These are phyloP conservation scores for Nakazawaea wickerhamii DNA, from an alignment of 805 yeast species.

Conservation along the genomic window DNA sequence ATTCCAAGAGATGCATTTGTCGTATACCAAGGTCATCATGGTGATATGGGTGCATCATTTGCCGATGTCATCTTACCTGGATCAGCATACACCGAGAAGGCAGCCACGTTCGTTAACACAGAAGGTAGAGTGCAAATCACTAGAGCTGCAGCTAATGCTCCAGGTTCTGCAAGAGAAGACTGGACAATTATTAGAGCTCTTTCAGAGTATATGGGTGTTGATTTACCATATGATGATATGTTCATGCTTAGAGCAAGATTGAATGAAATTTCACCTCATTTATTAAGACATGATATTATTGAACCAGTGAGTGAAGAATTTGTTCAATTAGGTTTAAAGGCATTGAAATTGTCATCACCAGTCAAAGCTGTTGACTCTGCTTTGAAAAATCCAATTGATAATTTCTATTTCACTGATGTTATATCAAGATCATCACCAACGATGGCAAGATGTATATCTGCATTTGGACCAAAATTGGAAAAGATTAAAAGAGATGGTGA, in stretches of 20 bases:
- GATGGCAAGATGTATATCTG: constrained; percentile 80
- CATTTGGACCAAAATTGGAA: constrained; percentile 63
- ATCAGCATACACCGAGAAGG: constrained; percentile 83
- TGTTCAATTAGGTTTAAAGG: constrained; percentile 51
- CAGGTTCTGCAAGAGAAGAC: constrained; percentile 88
- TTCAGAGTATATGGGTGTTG: constrained; percentile 65
- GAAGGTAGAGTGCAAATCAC: constrained; percentile 86
- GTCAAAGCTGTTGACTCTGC: constrained; percentile 32
- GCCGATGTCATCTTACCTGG: constrained; percentile 88
- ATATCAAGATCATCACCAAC: constrained; percentile 84
- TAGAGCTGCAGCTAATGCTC: constrained; percentile 82
- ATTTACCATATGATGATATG: constrained; percentile 73
- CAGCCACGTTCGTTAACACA: constrained; percentile 80
- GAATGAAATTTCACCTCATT: constrained; percentile 75
- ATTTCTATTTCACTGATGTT: constrained; percentile 85
- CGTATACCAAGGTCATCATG: constrained; percentile 88
- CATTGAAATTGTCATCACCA: constrained; percentile 31
- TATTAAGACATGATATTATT: constrained; percentile 66
- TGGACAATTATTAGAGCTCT: constrained; percentile 85
- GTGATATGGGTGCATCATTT: constrained; percentile 81
- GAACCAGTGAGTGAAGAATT: constrained; percentile 61
- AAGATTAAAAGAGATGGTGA: constrained; percentile 44
- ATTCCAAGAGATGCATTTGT: constrained; percentile 84
- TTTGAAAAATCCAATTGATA: constrained; percentile 67
- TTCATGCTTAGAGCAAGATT: constrained; percentile 64